These are phyloP conservation scores for Ceratobasidium sp. DNA, from an alignment of 1,284 basidiomycete genomes.

Conservation along the genomic window DNA sequence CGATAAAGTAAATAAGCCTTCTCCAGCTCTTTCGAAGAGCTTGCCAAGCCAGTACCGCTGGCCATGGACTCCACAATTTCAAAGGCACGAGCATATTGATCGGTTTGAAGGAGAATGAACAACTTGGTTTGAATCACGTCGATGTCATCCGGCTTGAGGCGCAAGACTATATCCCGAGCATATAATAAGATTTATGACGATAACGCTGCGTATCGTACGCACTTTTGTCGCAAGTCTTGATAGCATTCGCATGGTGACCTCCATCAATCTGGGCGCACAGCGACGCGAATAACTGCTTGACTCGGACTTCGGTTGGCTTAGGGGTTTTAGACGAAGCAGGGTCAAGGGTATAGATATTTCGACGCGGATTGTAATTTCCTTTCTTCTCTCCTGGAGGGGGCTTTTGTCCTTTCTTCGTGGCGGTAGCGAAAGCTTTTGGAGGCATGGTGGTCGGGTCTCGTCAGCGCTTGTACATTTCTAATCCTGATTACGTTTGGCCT, in stretches of 20 bases:
- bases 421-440: not conserved
- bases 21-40: constrained; percentile 60
- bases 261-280: constrained; percentile 84
- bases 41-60: constrained; percentile 5
- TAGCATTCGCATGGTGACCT: constrained; percentile 77
- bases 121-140: constrained; percentile 81
- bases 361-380: constrained; percentile 32
- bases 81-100: constrained; percentile 59
- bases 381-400: constrained; percentile 18
- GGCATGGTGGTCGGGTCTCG: constrained; percentile 7
- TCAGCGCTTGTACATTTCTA: not conserved
- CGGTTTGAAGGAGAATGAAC: constrained; percentile 82
- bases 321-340: constrained; percentile 56
- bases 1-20: constrained; percentile 82
- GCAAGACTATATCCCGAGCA: constrained; percentile 65
- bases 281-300: constrained; percentile 76
- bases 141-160: constrained; percentile 66
- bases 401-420: not conserved
- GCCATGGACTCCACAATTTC: constrained; percentile 48
- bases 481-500: not conserved
- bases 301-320: constrained; percentile 61
- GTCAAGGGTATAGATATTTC: constrained; percentile 31
- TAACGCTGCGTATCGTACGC: constrained; percentile 46
- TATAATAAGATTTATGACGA: not conserved
- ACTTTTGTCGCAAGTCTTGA: constrained; percentile 91